Conservation (phyloP, 2,329 filamentous ascomycete species). For the Cladophialophora bantiana region DNA sequence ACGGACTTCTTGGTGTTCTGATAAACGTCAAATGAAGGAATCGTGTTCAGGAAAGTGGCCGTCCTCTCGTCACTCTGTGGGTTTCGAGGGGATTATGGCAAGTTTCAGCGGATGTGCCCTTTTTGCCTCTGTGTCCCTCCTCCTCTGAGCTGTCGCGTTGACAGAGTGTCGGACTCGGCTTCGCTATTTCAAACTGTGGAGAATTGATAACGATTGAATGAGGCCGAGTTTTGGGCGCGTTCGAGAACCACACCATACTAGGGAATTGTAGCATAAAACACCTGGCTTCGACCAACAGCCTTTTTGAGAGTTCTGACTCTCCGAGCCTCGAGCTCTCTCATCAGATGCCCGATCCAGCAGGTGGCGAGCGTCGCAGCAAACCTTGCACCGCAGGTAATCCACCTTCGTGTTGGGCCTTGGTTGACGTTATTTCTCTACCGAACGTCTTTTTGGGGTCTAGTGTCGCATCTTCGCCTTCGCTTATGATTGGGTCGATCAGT, state of each 20-base stretch:
- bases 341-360: slow-evolving; percentile 27
- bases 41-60: slow-evolving; percentile 4
- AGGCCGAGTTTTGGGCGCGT: slow-evolving; percentile 6
- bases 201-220: slow-evolving; percentile 17
- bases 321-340: slow-evolving; percentile 23
- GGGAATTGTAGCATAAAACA: slow-evolving; percentile 2
- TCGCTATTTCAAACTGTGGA: not conserved
- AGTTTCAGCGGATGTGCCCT: not conserved
- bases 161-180: slow-evolving; percentile 1
- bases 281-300: slow-evolving; percentile 5
- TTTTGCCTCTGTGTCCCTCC: slow-evolving; percentile 14
- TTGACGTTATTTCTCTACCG: slow-evolving; percentile 28
- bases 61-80: slow-evolving; percentile 7
- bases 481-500: slow-evolving; percentile 12
- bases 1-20: slow-evolving; percentile 4
- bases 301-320: slow-evolving; percentile 13
- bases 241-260: slow-evolving; percentile 5
- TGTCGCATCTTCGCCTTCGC: not conserved
- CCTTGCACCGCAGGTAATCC: not conserved
- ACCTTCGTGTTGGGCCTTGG: slow-evolving; percentile 16
- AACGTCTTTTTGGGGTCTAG: slow-evolving; percentile 31
- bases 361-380: slow-evolving; percentile 16
- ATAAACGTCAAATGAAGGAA: slow-evolving; percentile 1
- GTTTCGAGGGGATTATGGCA: not conserved
- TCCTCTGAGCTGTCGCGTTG: not conserved